Conservation (phyloP, 2,329 filamentous ascomycete genomes). For the Penicillium glabrum region DNA sequence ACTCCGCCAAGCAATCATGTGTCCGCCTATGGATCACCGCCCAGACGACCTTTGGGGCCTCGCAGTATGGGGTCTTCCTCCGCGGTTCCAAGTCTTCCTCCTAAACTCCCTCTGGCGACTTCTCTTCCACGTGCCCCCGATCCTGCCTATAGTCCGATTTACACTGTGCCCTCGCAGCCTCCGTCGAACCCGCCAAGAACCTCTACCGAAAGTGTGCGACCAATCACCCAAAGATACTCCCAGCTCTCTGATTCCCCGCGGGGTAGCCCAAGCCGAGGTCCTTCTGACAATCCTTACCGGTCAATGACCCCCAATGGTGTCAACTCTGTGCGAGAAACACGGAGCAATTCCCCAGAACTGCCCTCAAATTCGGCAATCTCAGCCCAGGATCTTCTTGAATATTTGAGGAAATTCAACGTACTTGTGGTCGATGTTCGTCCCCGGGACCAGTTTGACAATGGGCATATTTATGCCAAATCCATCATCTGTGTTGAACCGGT, state of each 20-base stretch:
- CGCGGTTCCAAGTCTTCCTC: conserved; percentile 38
- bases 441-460: conserved; percentile 78
- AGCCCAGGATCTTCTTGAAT: conserved; percentile 68
- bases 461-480: conserved; percentile 80
- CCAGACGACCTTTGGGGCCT: conserved; percentile 41
- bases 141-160: conserved; percentile 50
- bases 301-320: conserved; percentile 46
- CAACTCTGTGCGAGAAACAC: conserved; percentile 36
- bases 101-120: conserved; percentile 44
- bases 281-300: conserved; percentile 45
- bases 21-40: conserved; percentile 21
- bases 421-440: conserved; percentile 83
- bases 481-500: conserved; percentile 91
- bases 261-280: conserved; percentile 35
- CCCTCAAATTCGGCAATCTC: conserved; percentile 63
- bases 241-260: conserved; percentile 33
- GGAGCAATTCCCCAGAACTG: conserved; percentile 49
- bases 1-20: conserved; percentile 6
- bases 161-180: conserved; percentile 39
- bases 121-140: conserved; percentile 48
- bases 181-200: conserved; percentile 40
- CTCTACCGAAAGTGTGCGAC: conserved; percentile 42
- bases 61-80: conserved; percentile 42
- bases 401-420: conserved; percentile 65
- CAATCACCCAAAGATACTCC: conserved; percentile 38